Conservation (phyloP, 2,329 filamentous ascomycete species). For the Plenodomus tracheiphilus region DNA sequence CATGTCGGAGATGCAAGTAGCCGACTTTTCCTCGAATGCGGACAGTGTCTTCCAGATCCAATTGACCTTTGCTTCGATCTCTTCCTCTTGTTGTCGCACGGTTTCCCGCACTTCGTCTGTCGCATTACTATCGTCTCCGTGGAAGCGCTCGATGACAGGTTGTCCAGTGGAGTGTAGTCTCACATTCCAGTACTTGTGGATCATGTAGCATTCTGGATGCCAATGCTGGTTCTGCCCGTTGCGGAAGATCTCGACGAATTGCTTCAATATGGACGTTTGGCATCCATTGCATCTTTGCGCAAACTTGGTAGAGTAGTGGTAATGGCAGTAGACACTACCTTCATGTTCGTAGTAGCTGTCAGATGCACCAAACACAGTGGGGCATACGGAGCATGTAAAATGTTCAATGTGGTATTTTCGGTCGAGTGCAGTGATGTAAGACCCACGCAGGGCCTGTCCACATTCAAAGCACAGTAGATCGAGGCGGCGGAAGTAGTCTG, state of each 20-base stretch:
- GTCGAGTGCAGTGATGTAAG: slow-evolving; percentile 96
- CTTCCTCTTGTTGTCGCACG: slow-evolving; percentile 84
- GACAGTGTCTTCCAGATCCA: slow-evolving; percentile 98
- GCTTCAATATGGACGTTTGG: slow-evolving; percentile 94
- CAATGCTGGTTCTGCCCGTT: slow-evolving; percentile 98
- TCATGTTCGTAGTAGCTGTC: slow-evolving; percentile 99
- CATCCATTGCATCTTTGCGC: slow-evolving; percentile 96
- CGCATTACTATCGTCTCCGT: slow-evolving; percentile 55
- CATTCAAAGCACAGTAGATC: slow-evolving; percentile 91
- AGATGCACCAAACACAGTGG: slow-evolving; percentile 95
- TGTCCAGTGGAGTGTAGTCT: slow-evolving; percentile 62
- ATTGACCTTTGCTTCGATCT: slow-evolving; percentile 97
- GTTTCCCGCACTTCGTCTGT: slow-evolving; percentile 70
- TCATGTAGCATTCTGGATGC: slow-evolving; percentile 99
- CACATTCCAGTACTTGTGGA: slow-evolving; percentile 99
- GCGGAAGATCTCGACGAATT: slow-evolving; percentile 98
- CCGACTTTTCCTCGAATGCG: slow-evolving; percentile 95
- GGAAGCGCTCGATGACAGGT: slow-evolving; percentile 41
- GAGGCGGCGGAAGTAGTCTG: slow-evolving; percentile 90
- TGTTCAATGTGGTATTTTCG: slow-evolving; percentile 97
- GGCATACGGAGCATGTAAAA: slow-evolving; percentile 96
- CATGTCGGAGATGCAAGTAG: slow-evolving; percentile 99
- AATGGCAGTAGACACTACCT: slow-evolving; percentile 95
- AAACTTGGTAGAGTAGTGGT: slow-evolving; percentile 97
- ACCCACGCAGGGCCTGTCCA: slow-evolving; percentile 88